phyloP scores from a whole-genome alignment of 192 early-diverging fungal species.

The Entomortierella lignicola region DNA sequence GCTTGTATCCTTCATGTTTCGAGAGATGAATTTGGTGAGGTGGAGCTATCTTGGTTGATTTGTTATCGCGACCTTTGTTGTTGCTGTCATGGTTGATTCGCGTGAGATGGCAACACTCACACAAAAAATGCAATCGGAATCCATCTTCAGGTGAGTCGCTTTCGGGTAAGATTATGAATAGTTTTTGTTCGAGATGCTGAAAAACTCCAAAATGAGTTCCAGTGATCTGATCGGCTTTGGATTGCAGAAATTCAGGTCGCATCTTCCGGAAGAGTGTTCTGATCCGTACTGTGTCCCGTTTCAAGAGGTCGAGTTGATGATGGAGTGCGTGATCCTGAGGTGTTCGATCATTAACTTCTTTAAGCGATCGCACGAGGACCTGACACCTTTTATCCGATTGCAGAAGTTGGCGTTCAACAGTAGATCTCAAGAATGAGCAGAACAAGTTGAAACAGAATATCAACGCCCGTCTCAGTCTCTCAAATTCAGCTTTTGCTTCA shows the following conservation, averaged over 20 bases:
- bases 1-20: conserved; percentile 12
- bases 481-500: neutral
- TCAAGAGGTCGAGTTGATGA: conserved; percentile 6
- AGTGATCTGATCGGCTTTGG: conserved; percentile 11
- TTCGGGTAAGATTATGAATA: conserved; percentile 15
- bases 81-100: neutral
- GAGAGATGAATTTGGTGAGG: conserved; percentile 16
- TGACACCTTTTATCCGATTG: conserved; percentile 7
- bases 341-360: neutral
- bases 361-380: neutral
- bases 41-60: neutral
- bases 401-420: conserved; percentile 8
- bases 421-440: conserved; percentile 8
- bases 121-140: conserved; percentile 14
- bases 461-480: neutral
- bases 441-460: conserved; percentile 2
- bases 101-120: conserved; percentile 17
- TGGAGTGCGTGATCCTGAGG: conserved; percentile 5
- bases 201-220: conserved; percentile 8
- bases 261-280: conserved; percentile 10
- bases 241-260: conserved; percentile 10
- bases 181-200: conserved; percentile 9
- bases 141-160: conserved; percentile 4
- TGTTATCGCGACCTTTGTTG: neutral
- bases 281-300: conserved; percentile 3